These are phyloP conservation scores for Myxozyma lipomycoides DNA, from an alignment of 805 yeast species.

Conservation along the genomic window DNA sequence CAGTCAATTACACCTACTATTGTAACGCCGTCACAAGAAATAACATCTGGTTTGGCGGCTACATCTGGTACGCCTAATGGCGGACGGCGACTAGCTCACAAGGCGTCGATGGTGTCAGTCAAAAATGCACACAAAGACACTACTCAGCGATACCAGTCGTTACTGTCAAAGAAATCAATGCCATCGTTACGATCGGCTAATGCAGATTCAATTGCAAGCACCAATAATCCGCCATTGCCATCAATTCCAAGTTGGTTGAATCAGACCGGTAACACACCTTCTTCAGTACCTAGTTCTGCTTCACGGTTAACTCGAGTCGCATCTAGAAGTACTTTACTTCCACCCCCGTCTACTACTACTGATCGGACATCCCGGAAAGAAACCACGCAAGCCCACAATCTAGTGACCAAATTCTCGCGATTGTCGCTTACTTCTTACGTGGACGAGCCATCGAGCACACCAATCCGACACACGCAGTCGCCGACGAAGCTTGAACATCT, in stretches of 20 bases:
- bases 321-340: constrained; percentile 15
- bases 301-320: constrained; percentile 12
- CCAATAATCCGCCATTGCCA: constrained; percentile 12
- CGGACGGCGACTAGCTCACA: constrained; percentile 16
- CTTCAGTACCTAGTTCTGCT: not conserved
- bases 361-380: not conserved
- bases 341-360: not conserved
- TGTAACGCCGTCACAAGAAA: constrained; percentile 4
- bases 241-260: constrained; percentile 11
- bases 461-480: constrained; percentile 12
- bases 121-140: not conserved
- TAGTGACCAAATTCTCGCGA: not conserved
- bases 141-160: constrained; percentile 7
- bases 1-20: not conserved
- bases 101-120: constrained; percentile 21
- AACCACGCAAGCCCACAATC: not conserved
- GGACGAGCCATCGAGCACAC: not conserved
- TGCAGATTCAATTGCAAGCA: not conserved
- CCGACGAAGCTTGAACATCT: constrained; percentile 14
- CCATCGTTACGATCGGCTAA: constrained; percentile 23
- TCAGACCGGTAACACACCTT: not conserved
- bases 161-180: constrained; percentile 27
- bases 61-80: not conserved
- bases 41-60: not conserved
- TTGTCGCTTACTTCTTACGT: not conserved